Conservation (phyloP, 306 rosid species). For the Oxytropis ochrocephala region DNA sequence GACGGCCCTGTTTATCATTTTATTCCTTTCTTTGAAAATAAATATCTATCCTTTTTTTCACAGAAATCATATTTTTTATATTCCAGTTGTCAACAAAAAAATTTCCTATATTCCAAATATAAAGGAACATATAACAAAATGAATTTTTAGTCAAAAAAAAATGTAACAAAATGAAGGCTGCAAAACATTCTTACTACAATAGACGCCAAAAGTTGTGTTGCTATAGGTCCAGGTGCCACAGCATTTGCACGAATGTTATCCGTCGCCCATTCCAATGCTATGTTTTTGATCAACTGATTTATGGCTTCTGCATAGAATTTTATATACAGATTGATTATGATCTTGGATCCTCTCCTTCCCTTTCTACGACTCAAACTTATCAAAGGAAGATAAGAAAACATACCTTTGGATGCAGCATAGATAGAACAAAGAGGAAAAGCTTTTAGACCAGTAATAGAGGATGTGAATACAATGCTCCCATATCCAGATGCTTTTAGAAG, state of each 20-base stretch:
- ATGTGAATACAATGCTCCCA: constrained; percentile 26
- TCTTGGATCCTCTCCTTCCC: no score
- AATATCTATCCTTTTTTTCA: no score
- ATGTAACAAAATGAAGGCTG: no score
- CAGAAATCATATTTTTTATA: no score
- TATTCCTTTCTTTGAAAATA: no score
- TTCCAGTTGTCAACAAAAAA: no score
- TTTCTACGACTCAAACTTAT: not conserved
- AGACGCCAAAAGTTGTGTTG: not conserved
- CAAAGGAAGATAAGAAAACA: not conserved
- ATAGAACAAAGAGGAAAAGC: constrained; percentile 32
- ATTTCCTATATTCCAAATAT: no score
- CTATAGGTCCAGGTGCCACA: constrained; percentile 48
- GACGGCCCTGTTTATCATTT: no score
- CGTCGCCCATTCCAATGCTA: constrained; percentile 65
- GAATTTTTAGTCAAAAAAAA: no score
- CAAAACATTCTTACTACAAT: not conserved
- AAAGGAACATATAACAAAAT: no score
- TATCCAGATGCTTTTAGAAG: constrained; percentile 23
- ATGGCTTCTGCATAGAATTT: constrained; percentile 38
- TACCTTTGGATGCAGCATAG: constrained; percentile 58
- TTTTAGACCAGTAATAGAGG: constrained; percentile 12
- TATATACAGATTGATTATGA: not conserved
- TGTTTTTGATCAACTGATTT: constrained; percentile 40
- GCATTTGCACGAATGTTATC: constrained; percentile 49